Evolutionary conservation across 805 yeast species (phyloP).

Genomic region (Metschnikowia cerradonensis): DNA sequence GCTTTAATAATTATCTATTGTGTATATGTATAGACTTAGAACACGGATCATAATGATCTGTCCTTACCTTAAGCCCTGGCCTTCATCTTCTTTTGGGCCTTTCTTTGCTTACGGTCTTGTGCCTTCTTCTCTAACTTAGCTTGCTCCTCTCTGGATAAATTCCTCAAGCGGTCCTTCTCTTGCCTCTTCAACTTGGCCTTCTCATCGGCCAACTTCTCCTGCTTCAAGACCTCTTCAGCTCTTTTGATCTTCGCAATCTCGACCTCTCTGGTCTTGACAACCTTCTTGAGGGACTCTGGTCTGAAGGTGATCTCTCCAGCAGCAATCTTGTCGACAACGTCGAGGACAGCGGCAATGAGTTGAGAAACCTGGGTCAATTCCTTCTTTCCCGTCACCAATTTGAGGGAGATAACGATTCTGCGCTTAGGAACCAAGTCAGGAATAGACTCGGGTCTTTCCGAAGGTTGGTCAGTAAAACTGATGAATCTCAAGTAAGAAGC

Average conservation of each 20-base stretch:
- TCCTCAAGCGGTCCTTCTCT: conserved; percentile 54
- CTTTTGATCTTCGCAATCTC: conserved; percentile 71
- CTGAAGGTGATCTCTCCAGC: conserved; percentile 51
- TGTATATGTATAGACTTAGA: background rate
- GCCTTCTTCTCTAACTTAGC: conserved; percentile 74
- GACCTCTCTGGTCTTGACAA: conserved; percentile 69
- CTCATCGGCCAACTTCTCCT: conserved; percentile 66
- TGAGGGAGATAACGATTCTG: conserved; percentile 52
- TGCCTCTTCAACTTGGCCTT: conserved; percentile 66
- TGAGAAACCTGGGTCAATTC: conserved; percentile 49
- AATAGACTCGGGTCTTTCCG: conserved; percentile 61
- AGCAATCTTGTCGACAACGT: conserved; percentile 56
- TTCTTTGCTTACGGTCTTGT: conserved; percentile 76
- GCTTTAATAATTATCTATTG: conserved; percentile 17
- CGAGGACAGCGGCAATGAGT: conserved; percentile 53
- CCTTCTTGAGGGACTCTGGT: conserved; percentile 72
- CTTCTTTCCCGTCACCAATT: conserved; percentile 45
- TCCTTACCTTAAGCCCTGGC: conserved; percentile 24
- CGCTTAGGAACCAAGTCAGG: conserved; percentile 52
- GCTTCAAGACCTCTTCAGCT: conserved; percentile 57
- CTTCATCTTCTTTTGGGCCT: conserved; percentile 61
- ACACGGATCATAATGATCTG: background rate
- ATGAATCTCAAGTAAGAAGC: conserved; percentile 56
- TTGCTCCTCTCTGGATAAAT: conserved; percentile 72
- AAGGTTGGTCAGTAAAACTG: conserved; percentile 80